Conservation (phyloP, 176 grass and related monocot genomes). For the Microstegium vimineum region DNA sequence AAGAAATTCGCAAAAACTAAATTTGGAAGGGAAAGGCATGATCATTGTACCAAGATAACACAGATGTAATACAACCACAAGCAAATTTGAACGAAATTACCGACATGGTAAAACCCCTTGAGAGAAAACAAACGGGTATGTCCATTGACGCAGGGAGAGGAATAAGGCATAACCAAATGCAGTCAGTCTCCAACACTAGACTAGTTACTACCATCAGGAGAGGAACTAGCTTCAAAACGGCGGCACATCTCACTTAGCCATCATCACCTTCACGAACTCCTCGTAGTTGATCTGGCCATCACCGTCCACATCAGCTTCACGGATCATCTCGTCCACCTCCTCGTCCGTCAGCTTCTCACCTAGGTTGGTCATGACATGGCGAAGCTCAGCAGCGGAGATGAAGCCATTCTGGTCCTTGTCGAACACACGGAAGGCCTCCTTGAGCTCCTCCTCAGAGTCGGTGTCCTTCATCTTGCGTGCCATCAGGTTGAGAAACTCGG, state of each 20-base stretch:
- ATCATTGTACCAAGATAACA: constrained; percentile 14
- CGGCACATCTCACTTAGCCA: constrained; percentile 40
- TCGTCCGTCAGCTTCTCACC: constrained; percentile 49
- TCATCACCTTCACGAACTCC: constrained; percentile 56
- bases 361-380: constrained; percentile 57
- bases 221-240: constrained; percentile 28
- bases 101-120: neutral
- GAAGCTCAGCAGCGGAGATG: constrained; percentile 41
- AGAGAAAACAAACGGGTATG: constrained; percentile 24
- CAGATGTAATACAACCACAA: constrained; percentile 14
- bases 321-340: constrained; percentile 48
- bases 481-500: constrained; percentile 47
- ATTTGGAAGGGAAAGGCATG: constrained; percentile 8
- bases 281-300: constrained; percentile 53
- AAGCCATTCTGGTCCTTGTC: constrained; percentile 54
- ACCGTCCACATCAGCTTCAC: constrained; percentile 29
- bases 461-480: constrained; percentile 50
- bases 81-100: constrained; percentile 19
- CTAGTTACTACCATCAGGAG: constrained; percentile 42
- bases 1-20: neutral
- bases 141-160: neutral
- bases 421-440: constrained; percentile 46
- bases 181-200: constrained; percentile 35
- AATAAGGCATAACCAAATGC: constrained; percentile 30
- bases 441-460: constrained; percentile 41